Conservation (phyloP, 495 filamentous ascomycete genomes). For the Podospora conica region DNA sequence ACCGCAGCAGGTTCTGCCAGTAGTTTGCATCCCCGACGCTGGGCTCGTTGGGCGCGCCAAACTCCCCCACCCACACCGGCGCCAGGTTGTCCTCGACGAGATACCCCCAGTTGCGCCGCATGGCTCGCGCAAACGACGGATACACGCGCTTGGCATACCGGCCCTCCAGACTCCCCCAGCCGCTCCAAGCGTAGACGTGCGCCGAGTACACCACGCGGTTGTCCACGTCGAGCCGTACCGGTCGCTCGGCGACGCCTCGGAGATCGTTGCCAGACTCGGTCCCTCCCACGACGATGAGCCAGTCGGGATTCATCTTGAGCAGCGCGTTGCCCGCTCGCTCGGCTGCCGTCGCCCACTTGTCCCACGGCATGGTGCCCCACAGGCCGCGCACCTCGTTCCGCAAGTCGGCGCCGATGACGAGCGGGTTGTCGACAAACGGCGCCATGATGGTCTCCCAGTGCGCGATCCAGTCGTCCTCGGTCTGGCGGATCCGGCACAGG, state of each 20-base stretch:
- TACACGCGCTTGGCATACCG: slow-evolving; percentile 49
- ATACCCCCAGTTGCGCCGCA: slow-evolving; percentile 57
- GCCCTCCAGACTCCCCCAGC: slow-evolving; percentile 51
- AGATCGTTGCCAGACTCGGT: slow-evolving; percentile 55
- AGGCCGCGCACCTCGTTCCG: slow-evolving; percentile 56
- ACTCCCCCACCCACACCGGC: slow-evolving; percentile 58
- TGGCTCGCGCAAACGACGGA: slow-evolving; percentile 48
- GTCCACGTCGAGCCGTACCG: slow-evolving; percentile 45
- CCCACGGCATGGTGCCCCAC: slow-evolving; percentile 59
- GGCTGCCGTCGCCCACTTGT: slow-evolving; percentile 51
- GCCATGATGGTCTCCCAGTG: slow-evolving; percentile 56
- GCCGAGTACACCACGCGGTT: slow-evolving; percentile 54
- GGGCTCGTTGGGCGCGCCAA: slow-evolving; percentile 47
- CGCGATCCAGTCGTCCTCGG: slow-evolving; percentile 51
- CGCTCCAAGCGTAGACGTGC: slow-evolving; percentile 58
- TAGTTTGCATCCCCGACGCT: slow-evolving; percentile 49
- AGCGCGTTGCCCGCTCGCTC: slow-evolving; percentile 50
- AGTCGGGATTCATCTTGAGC: slow-evolving; percentile 50
- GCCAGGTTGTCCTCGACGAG: slow-evolving; percentile 50
- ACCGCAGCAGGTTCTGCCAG: slow-evolving; percentile 52
- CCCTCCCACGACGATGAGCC: slow-evolving; percentile 57
- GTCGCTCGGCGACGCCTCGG: slow-evolving; percentile 41
- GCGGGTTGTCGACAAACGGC: slow-evolving; percentile 42
- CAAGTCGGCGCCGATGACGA: slow-evolving; percentile 54
- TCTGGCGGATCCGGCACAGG: slow-evolving; percentile 49